Evolutionary conservation across 2,329 filamentous ascomycete genomes (phyloP).

Genomic region (Aspergillus spinulosporus): DNA sequence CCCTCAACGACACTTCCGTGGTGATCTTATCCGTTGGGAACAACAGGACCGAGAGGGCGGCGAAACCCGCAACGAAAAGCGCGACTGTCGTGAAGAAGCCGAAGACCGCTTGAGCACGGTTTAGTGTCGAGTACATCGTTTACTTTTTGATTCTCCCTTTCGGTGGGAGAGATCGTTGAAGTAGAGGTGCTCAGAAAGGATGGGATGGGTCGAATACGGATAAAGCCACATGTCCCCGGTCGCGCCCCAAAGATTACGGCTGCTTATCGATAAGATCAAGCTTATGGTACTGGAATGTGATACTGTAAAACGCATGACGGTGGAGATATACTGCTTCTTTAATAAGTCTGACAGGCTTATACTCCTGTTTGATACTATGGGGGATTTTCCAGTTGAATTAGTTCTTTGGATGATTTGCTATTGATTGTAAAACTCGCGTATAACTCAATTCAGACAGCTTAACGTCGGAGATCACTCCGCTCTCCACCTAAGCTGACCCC

Average conservation of each 20-base stretch:
- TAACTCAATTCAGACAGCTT: not conserved
- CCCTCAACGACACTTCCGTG: constrained; percentile 50
- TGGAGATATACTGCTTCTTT: no score
- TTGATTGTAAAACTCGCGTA: not conserved
- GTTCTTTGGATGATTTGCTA: not conserved
- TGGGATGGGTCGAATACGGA: not conserved
- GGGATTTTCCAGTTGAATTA: not conserved
- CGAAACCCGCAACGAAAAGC: constrained; percentile 74
- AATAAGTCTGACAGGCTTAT: not conserved
- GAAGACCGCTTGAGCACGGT: constrained; percentile 87
- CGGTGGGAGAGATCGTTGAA: not conserved
- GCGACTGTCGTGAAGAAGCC: constrained; percentile 97
- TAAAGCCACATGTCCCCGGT: constrained; percentile 22
- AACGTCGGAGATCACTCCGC: not conserved
- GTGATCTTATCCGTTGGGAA: constrained; percentile 58
- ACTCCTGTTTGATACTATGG: no score
- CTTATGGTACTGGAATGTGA: not conserved
- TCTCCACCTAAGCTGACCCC: not conserved
- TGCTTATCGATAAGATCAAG: constrained; percentile 21
- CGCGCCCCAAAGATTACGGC: constrained; percentile 15
- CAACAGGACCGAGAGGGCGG: constrained; percentile 74
- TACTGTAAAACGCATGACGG: no score
- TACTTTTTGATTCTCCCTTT: not conserved
- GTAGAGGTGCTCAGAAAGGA: not conserved
- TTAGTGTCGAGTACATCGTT: constrained; percentile 83